Evolutionary conservation across 75 land plant species (phyloP), one percentile per base, ranked within the genome.

Genomic region (Picea glauca): DNA sequence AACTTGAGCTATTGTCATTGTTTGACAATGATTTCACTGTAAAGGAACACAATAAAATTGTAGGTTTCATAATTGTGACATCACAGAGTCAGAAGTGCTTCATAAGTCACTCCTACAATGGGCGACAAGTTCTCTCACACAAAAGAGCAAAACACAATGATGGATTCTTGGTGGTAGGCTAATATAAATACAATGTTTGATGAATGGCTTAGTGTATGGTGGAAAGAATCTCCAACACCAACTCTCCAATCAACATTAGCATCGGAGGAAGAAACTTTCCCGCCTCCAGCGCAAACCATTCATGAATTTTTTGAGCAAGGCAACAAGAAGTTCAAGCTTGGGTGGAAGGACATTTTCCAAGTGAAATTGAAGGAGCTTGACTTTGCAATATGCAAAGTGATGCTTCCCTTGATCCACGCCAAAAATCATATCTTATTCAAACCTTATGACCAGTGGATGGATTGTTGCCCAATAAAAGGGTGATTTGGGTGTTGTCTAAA

Each of bases 381-480:
- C 78, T 79, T 91, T 35, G 98, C 91, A 77, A 26, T 26, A 26
- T 26, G 26, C 26, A 26, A 26, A 26, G 26, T 26, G 26, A 26
- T 26, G 26, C 26, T 26, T 26, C 26, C 26, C 26, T 26, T 26
- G 26, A 26, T 26, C 26, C 26, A 26, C 26, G 26, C 26, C 26
- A 26, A 26, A 26, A 26, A 26, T 26, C 26, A 26, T 26, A 26
- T 26, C 26, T 26, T 26, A 26, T 60, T 94, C 90, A 54, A 88
- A 94, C 81, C 85, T 92, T n/a, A 90, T 94, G 94, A 90, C 94
- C 80, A 94, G 98, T 81, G 93, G 92, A 11, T 94, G 98, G 98
- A 92, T 94, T 75, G 94, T 88, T 80, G 80, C 88, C 68, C 98
- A 94, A 80, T 26, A 26, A 26, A 26, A 26, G 26, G 26, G 26